Evolutionary conservation across 2,329 filamentous ascomycete genomes (phyloP).

Genomic region (Ophiostoma quercus): DNA sequence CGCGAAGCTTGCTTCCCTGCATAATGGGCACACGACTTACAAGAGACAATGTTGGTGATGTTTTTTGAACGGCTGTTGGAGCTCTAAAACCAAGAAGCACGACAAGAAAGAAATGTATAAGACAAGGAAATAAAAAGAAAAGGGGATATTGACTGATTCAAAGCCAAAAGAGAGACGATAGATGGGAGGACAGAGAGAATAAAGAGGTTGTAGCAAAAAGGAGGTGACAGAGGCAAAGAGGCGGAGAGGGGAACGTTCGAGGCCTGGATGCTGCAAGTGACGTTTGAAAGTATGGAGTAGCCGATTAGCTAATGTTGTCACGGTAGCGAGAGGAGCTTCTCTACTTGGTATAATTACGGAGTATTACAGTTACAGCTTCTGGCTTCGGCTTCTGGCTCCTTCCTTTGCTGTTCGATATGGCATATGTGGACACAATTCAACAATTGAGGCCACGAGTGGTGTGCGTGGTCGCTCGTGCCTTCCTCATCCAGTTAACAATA

Average conservation of each 20-base stretch:
- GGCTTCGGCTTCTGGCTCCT: constrained; percentile 10
- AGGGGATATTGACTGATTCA: not conserved
- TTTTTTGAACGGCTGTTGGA: not conserved
- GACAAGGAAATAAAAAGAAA: not conserved
- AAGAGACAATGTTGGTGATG: constrained; percentile 8
- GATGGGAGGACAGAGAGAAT: not conserved
- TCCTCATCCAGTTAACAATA: constrained; percentile 5
- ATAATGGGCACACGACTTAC: constrained; percentile 11
- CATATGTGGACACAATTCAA: constrained; percentile 16
- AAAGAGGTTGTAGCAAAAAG: constrained; percentile 7
- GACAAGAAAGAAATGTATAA: not conserved
- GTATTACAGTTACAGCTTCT: not conserved
- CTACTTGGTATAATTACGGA: no score
- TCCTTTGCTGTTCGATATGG: not conserved
- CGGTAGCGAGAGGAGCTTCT: not conserved
- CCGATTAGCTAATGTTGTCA: constrained; percentile 11
- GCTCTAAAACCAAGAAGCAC: constrained; percentile 7
- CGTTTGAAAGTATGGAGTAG: constrained; percentile 1
- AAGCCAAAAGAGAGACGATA: not conserved
- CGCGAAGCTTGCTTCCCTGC: not conserved
- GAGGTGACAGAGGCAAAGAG: constrained; percentile 2
- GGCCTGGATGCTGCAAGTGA: constrained; percentile 13
- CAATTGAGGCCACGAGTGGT: constrained; percentile 15
- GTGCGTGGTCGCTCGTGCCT: constrained; percentile 16
- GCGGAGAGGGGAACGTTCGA: constrained; percentile 11